These are phyloP conservation scores for Eimeria praecox DNA, from an alignment of 169 alveolate genomes.

Conservation along the genomic window DNA sequence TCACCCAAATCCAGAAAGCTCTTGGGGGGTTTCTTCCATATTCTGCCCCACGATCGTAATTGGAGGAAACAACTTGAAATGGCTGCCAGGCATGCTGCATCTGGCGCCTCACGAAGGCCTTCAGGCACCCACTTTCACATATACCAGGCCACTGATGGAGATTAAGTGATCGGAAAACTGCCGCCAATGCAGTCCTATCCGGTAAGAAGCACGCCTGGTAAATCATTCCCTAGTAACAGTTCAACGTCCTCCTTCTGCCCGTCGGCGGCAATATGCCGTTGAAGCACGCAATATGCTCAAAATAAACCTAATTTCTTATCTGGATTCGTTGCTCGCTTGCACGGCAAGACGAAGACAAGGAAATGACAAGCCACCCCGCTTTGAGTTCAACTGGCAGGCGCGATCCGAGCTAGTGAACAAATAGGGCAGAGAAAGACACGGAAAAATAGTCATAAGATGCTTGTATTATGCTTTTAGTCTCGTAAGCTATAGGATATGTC, in stretches of 20 bases:
- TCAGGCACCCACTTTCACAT: not conserved
- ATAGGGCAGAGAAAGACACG: not conserved
- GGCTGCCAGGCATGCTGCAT: not conserved
- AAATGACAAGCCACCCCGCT: not conserved
- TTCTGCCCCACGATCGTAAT: not conserved
- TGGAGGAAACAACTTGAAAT: not conserved
- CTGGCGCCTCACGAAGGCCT: not conserved
- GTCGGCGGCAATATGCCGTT: not conserved
- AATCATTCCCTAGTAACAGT: not conserved
- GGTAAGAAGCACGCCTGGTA: not conserved
- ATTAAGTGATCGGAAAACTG: not conserved
- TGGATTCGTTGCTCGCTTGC: not conserved
- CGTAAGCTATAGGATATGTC: not conserved
- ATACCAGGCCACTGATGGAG: not conserved
- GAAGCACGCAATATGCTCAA: not conserved
- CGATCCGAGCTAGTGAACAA: not conserved
- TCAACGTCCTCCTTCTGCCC: not conserved
- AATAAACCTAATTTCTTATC: not conserved
- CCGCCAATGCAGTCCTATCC: not conserved
- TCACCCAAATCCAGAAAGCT: not conserved
- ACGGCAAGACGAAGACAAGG: not conserved
- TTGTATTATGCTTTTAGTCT: not conserved
- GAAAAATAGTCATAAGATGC: not conserved
- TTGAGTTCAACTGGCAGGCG: not conserved
- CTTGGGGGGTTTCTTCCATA: not conserved